Percentiles rank a stretch among this genome's conserved stretches.
Conservation (phyloP, 768 basidiomycete species). For the Inosperma sp. region DNA sequence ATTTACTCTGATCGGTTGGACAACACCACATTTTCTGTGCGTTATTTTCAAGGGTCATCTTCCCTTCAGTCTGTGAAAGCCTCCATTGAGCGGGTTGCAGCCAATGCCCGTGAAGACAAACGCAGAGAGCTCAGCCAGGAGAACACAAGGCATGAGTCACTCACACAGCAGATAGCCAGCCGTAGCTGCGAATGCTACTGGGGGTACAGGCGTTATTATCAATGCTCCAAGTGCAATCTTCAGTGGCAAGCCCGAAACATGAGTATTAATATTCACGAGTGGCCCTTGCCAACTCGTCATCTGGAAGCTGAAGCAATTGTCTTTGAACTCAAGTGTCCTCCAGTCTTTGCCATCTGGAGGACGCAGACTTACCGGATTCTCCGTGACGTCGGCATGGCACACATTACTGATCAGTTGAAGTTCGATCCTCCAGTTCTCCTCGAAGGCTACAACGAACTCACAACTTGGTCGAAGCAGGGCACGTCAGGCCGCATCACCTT, state of each 20-base stretch:
- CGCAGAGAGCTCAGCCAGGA: background rate
- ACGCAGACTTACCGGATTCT: constrained; percentile 36
- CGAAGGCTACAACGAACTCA: constrained; percentile 6
- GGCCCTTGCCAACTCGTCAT: constrained; percentile 38
- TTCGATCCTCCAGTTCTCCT: background rate
- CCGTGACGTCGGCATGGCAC: constrained; percentile 29
- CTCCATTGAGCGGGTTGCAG: constrained; percentile 23
- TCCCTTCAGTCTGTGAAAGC: constrained; percentile 20
- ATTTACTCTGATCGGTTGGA: constrained; percentile 28
- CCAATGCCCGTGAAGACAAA: background rate
- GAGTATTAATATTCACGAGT: constrained; percentile 38
- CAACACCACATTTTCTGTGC: constrained; percentile 27
- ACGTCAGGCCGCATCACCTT: constrained; percentile 27
- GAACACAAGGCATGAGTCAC: background rate
- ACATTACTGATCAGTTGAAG: background rate
- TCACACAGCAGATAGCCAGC: background rate
- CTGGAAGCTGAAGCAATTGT: constrained; percentile 27
- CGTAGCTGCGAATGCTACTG: background rate
- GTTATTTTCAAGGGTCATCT: constrained; percentile 28
- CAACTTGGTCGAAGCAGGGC: constrained; percentile 7
- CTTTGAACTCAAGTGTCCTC: constrained; percentile 42
- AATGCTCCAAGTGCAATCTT: background rate
- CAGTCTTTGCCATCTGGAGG: constrained; percentile 41
- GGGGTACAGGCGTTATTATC: background rate
- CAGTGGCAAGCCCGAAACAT: constrained; percentile 6